Conservation (phyloP, 768 basidiomycete genomes). For the Leccinum longicurvipes region DNA sequence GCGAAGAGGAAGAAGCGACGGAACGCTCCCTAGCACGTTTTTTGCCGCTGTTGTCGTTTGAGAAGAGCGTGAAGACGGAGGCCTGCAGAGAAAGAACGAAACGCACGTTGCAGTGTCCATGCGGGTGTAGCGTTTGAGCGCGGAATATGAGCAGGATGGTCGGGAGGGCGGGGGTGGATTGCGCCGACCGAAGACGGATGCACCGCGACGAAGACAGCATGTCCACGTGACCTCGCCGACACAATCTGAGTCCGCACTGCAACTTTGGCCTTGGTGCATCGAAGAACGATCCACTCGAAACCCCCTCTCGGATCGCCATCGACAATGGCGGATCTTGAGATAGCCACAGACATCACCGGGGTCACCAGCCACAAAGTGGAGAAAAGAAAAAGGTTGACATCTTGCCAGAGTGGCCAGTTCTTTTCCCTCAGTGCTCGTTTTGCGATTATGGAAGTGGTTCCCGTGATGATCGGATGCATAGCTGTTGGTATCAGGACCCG, state of each 20-base stretch:
- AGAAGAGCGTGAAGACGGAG: background rate
- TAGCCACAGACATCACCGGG: background rate
- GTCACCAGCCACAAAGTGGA: background rate
- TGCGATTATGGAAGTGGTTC: background rate
- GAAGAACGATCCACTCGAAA: too few species aligned
- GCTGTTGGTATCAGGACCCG: background rate
- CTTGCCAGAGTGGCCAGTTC: background rate
- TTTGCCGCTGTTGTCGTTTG: conserved; percentile 39
- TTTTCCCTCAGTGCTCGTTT: background rate
- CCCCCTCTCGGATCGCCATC: background rate
- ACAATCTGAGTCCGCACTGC: too few species aligned
- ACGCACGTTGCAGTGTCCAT: conserved; percentile 30
- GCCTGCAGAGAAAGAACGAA: background rate
- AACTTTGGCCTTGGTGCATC: too few species aligned
- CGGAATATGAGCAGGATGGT: background rate
- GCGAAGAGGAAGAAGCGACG: conserved; percentile 29
- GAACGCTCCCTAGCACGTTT: conserved; percentile 39
- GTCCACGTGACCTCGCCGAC: background rate
- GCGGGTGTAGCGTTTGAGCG: too few species aligned
- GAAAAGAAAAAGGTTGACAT: too few species aligned
- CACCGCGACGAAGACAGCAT: background rate
- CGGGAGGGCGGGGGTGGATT: conserved; percentile 10
- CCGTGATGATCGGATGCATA: background rate
- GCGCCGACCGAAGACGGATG: conserved; percentile 12
- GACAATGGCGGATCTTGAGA: background rate